Evolutionary conservation across 2,329 filamentous ascomycete genomes (phyloP).

Genomic region (Stagonosporopsis chrysanthemi): DNA sequence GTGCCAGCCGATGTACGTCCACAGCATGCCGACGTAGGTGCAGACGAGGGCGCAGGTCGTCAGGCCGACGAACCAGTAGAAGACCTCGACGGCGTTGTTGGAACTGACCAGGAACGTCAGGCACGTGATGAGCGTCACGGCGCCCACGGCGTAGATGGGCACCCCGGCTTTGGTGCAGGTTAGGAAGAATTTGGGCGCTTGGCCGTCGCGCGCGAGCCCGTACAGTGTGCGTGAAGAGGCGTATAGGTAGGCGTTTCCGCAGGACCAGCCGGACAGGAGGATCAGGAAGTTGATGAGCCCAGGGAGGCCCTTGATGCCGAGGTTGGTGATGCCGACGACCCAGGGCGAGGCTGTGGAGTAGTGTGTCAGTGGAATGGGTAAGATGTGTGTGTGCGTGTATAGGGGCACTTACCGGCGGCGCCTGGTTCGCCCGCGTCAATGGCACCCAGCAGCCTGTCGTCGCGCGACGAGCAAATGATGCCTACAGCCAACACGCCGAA

Average conservation of each 20-base stretch:
- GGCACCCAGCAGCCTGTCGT: constrained; percentile 41
- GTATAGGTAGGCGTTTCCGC: constrained; percentile 64
- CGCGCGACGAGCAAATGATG: constrained; percentile 65
- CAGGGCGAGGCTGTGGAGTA: constrained; percentile 54
- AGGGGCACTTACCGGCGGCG: constrained; percentile 48
- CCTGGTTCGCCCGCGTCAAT: constrained; percentile 62
- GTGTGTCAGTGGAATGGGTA: background rate
- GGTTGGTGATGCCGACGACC: constrained; percentile 59
- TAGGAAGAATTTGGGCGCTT: constrained; percentile 69
- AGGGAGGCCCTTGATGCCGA: constrained; percentile 64
- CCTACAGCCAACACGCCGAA: constrained; percentile 66
- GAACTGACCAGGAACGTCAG: constrained; percentile 59
- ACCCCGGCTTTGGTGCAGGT: constrained; percentile 67
- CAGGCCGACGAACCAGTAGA: constrained; percentile 75
- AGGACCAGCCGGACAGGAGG: constrained; percentile 68
- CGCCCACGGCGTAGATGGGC: constrained; percentile 58
- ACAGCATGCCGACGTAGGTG: constrained; percentile 20
- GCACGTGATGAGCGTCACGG: constrained; percentile 53
- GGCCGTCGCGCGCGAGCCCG: constrained; percentile 66
- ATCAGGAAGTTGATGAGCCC: constrained; percentile 74
- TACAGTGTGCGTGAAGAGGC: constrained; percentile 62
- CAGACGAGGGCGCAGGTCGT: constrained; percentile 48
- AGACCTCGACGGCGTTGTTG: constrained; percentile 55
- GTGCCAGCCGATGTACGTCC: constrained; percentile 21
- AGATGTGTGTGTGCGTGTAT: too few relatives aligned